phyloP scores from a whole-genome alignment of 1,139 yeast genomes.

The Geotrichum restrictum region DNA sequence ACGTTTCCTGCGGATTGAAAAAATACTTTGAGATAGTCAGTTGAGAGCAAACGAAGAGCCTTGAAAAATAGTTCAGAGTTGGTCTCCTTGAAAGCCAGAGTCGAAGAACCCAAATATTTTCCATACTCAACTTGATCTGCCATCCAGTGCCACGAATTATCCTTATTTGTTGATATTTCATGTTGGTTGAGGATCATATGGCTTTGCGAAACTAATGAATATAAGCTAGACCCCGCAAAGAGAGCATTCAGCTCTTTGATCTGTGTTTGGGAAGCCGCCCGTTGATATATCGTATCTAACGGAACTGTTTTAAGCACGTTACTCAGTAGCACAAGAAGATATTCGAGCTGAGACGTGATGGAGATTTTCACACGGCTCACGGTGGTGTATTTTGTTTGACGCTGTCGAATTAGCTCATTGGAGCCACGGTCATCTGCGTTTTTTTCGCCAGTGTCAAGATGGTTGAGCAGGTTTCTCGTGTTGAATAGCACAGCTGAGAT shows the following conservation, averaged over 20 bases:
- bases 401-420: constrained; percentile 3
- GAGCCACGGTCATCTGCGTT: not conserved
- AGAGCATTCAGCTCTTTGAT: constrained; percentile 10
- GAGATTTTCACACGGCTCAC: constrained; percentile 12
- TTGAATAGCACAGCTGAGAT: constrained; percentile 9
- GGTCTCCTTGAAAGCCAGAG: not conserved
- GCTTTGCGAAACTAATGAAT: constrained; percentile 9
- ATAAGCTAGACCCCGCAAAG: constrained; percentile 16
- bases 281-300: constrained; percentile 5
- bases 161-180: not conserved
- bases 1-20: not conserved
- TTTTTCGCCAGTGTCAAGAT: constrained; percentile 1
- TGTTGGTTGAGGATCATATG: constrained; percentile 8
- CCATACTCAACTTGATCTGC: constrained; percentile 9
- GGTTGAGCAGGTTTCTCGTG: constrained; percentile 2
- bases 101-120: constrained; percentile 6
- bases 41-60: constrained; percentile 2
- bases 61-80: constrained; percentile 9
- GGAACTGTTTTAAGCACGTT: not conserved
- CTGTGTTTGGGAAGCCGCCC: constrained; percentile 2
- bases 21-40: not conserved
- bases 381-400: constrained; percentile 11
- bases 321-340: constrained; percentile 1
- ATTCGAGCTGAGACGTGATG: constrained; percentile 6
- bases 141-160: constrained; percentile 9